Base-by-base conservation (phyloP, 1,284 basidiomycete genomes). In the Melampsora americana region DNA sequence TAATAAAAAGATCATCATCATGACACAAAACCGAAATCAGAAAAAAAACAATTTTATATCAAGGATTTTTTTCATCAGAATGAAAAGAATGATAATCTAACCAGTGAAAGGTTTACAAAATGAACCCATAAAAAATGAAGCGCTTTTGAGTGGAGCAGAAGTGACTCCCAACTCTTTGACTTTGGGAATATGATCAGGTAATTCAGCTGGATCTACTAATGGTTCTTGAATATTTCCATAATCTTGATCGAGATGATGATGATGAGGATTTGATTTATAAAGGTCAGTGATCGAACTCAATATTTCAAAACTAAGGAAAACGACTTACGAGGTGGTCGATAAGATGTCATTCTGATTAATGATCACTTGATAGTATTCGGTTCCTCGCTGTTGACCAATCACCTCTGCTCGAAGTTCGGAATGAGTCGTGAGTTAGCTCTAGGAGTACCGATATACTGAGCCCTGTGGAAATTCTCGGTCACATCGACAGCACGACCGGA, bases 101-200 rank as follows among this genome's bases (percentile, higher is more conserved):
- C 71, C 71, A 26, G 71, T 64, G 64, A 64, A 73, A n/a, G 71
- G 46, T 46, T 73, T 73, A 62, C 71, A 73, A 56, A 81, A 95
- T 95, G 96, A 90, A 48, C 94, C 96, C 83, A 99, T 90, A 86
- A 98, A 98, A 88, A 98, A 99, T 16, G 92, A 90, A 4, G 95
- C 94, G 79, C 91, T 92, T 87, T 99, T 98, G 80, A 99, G 86
- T 5, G 96, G 96, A 71, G 90, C 96, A 79, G 93, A 96, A 1
- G 93, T 94, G 64, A 86, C 87, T 71, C 95, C 96, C 68, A 99
- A 85, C 85, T 99, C 96, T 78, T 89, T 87, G 35, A 98, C 93
- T 82, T 90, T 89, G 61, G 95, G 94, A 32, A 93, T 84, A 69
- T 87, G 83, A 66, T 86, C 85, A 0, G 92, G 91, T 73, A 91